These are phyloP conservation scores for Barbarea vulgaris DNA, from an alignment of 345 rosid genomes.

Conservation along the genomic window DNA sequence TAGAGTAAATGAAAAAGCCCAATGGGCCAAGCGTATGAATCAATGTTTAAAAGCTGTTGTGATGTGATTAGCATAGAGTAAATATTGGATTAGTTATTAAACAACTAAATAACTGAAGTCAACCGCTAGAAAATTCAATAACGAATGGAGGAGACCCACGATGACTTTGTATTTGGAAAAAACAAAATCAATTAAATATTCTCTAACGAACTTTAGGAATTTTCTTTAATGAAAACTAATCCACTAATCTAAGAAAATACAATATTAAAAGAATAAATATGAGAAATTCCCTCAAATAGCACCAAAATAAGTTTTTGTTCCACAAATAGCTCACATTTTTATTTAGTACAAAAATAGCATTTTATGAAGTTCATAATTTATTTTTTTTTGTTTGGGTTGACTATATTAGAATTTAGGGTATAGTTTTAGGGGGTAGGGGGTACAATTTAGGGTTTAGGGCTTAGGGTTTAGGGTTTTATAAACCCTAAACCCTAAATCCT, in stretches of 20 bases:
- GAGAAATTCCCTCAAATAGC: too few species aligned
- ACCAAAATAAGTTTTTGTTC: too few species aligned
- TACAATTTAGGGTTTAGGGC: too few species aligned
- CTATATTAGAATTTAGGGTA: too few species aligned
- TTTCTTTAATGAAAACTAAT: conserved; percentile 13
- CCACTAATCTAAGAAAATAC: conserved; percentile 13
- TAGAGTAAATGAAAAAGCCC: neutral
- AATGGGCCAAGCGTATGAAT: conserved; percentile 15
- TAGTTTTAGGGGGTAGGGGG: too few species aligned
- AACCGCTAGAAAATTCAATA: conserved; percentile 35
- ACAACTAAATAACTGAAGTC: conserved; percentile 11
- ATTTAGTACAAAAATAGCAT: too few species aligned
- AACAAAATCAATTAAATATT: neutral
- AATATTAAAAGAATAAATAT: neutral
- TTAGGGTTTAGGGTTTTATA: too few species aligned
- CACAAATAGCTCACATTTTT: too few species aligned
- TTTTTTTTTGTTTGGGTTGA: too few species aligned
- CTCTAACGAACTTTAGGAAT: conserved; percentile 10
- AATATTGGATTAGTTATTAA: conserved; percentile 19
- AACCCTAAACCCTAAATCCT: too few species aligned
- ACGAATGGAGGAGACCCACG: conserved; percentile 27
- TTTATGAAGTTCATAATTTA: too few species aligned
- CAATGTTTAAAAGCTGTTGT: neutral
- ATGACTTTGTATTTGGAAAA: conserved; percentile 13
- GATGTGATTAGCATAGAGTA: conserved; percentile 4